Percentiles rank a stretch among this genome's conserved stretches.
phyloP scores from a whole-genome alignment of 768 basidiomycete species.

The Tricholoma furcatifolium region DNA sequence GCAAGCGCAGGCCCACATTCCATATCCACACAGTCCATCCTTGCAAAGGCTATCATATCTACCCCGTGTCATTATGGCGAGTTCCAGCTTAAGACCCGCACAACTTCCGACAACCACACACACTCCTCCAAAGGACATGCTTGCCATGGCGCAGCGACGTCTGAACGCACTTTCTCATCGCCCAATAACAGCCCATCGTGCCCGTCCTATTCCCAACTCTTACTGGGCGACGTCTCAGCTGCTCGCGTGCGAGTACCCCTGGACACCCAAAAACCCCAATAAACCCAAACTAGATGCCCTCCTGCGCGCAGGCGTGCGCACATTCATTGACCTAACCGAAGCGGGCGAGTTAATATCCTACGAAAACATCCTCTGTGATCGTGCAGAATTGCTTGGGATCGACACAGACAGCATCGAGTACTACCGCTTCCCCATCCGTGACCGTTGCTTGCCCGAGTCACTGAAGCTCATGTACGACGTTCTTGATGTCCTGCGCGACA shows the following conservation, averaged over 20 bases:
- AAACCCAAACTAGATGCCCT: slow-evolving; percentile 74
- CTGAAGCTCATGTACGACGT: slow-evolving; percentile 57
- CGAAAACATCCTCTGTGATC: slow-evolving; percentile 47
- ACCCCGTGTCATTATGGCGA: slow-evolving; percentile 12
- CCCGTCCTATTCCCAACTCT: slow-evolving; percentile 77
- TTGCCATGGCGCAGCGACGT: slow-evolving; percentile 13
- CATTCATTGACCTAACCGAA: slow-evolving; percentile 86
- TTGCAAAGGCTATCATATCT: background rate
- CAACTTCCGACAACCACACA: slow-evolving; percentile 1
- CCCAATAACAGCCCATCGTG: slow-evolving; percentile 21
- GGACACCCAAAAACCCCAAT: slow-evolving; percentile 55
- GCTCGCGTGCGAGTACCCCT: slow-evolving; percentile 82
- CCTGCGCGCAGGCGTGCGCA: slow-evolving; percentile 69
- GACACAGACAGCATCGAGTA: slow-evolving; percentile 60
- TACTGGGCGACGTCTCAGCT: slow-evolving; percentile 79
- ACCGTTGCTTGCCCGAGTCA: slow-evolving; percentile 65
- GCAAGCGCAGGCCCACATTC: background rate
- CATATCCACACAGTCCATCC: background rate
- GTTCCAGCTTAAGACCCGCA: slow-evolving; percentile 1
- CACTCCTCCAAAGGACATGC: slow-evolving; percentile 15
- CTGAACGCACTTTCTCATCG: slow-evolving; percentile 19
- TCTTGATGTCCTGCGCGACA: slow-evolving; percentile 58
- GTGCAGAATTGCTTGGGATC: slow-evolving; percentile 56
- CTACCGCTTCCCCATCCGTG: slow-evolving; percentile 77
- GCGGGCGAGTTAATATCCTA: slow-evolving; percentile 73